These are phyloP conservation scores for Phyllosticta citribraziliensis DNA, from an alignment of 2,329 filamentous ascomycete species.

Conservation along the genomic window DNA sequence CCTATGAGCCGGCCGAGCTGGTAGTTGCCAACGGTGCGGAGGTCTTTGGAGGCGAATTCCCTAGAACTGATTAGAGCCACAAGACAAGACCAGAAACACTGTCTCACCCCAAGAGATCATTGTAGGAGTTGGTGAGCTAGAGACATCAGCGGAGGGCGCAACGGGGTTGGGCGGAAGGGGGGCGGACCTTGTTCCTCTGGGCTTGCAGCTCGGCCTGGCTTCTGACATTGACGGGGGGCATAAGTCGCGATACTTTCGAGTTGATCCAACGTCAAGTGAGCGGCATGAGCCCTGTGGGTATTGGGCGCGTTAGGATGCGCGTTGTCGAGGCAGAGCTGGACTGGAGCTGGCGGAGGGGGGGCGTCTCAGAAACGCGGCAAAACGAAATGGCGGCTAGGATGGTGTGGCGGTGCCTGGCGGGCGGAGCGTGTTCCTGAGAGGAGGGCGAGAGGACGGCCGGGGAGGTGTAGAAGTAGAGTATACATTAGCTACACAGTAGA, in stretches of 20 bases:
- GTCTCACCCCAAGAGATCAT: constrained; percentile 83
- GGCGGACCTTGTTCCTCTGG: constrained; percentile 47
- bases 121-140: constrained; percentile 92
- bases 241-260: constrained; percentile 6
- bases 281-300: constrained; percentile 8
- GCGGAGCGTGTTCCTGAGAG: background rate
- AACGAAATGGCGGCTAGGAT: constrained; percentile 9
- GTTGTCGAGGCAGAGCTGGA: constrained; percentile 2
- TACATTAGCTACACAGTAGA: background rate
- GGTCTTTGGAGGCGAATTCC: constrained; percentile 87
- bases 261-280: background rate
- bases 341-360: background rate
- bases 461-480: constrained; percentile 1
- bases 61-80: constrained; percentile 36
- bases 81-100: background rate
- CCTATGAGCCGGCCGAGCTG: constrained; percentile 83
- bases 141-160: constrained; percentile 7
- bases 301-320: background rate
- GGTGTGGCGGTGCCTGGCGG: background rate
- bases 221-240: constrained; percentile 24
- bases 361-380: constrained; percentile 6
- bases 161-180: background rate
- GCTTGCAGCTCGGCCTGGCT: constrained; percentile 49
- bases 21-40: constrained; percentile 92
- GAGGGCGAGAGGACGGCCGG: background rate